Evolutionary conservation across 805 yeast species (phyloP), one percentile per base, ranked within the genome.

Genomic region (Teunomyces panamensis): DNA sequence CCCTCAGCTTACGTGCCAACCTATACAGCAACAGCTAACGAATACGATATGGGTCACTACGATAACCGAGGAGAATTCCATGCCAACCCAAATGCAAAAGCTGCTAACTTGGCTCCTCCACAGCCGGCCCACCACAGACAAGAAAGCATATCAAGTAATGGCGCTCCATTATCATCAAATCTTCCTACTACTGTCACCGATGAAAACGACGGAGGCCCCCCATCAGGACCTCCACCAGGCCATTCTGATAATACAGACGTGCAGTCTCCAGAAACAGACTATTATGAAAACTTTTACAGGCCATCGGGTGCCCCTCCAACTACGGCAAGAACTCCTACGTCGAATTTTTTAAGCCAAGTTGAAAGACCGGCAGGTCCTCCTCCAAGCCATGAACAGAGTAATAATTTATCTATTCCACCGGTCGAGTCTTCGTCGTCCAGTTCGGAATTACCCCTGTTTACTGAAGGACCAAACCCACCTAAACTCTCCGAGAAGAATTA

Each of bases 21-120:
- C 2, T 87, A 87, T 53, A 79, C 89, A 0, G 87, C 71, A 9
- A 66, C 72, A 11, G 83, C 90, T 0, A 83, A 83, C 52, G 88
- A 83, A 27, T 74, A 78, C 42, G 96, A 90, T 60, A 79, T 86
- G 61, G 96, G 95, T 0, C 84, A 78, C 62, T 88, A 87, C 56
- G 94, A 87, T 61, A 68, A 67, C 30, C 63, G 73, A 30, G 96
- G 89, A 7, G 57, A 58, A 29, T 68, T 67, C 46, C 74, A 68
- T 47, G 56, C 69, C 6, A 67, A 67, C 47, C 71, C 71, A 4
- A 64, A 65, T 42, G 62, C 64, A 1, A 64, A 60, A 39, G 35
- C 53, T 14, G 54, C 57, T 4, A 42, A 36, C 24, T 44, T 54
- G 14, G 28, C 43, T 11, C 48, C 55, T 1, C 66, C 64, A 2